These are phyloP conservation scores for Pseudonitzschia multiseries DNA, from an alignment of 108 stramenopile species.

Conservation along the genomic window DNA sequence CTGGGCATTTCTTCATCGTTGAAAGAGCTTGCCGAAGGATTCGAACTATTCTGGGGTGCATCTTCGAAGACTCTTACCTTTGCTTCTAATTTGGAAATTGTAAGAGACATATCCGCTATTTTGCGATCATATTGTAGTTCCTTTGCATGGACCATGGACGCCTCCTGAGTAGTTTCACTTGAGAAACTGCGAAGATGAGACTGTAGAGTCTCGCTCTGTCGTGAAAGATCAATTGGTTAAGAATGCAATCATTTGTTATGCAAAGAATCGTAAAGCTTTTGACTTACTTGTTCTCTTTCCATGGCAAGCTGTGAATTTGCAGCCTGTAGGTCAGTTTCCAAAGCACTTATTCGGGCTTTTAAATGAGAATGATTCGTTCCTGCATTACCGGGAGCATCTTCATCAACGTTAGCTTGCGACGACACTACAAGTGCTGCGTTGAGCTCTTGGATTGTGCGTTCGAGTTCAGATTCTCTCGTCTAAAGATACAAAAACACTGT, in stretches of 20 bases:
- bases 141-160: constrained; percentile 45
- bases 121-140: constrained; percentile 65
- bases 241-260: too few relatives aligned
- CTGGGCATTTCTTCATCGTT: constrained; percentile 46
- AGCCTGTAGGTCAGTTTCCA: constrained; percentile 61
- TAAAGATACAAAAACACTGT: constrained; percentile 4
- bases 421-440: constrained; percentile 70
- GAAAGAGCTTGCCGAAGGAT: constrained; percentile 12
- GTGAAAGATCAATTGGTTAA: not conserved
- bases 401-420: constrained; percentile 22
- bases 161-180: constrained; percentile 72
- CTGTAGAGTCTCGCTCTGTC: constrained; percentile 46
- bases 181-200: constrained; percentile 62
- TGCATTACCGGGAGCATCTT: not conserved
- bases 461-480: constrained; percentile 74
- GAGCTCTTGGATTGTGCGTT: constrained; percentile 77
- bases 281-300: constrained; percentile 57
- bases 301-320: constrained; percentile 51
- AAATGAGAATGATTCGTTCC: not conserved
- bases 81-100: constrained; percentile 50
- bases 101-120: constrained; percentile 59
- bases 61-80: constrained; percentile 30
- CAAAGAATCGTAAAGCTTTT: not conserved
- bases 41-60: not conserved
- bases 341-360: constrained; percentile 33